Base-by-base conservation (phyloP, 768 basidiomycete species). In the Xanthoconium purpureum region DNA sequence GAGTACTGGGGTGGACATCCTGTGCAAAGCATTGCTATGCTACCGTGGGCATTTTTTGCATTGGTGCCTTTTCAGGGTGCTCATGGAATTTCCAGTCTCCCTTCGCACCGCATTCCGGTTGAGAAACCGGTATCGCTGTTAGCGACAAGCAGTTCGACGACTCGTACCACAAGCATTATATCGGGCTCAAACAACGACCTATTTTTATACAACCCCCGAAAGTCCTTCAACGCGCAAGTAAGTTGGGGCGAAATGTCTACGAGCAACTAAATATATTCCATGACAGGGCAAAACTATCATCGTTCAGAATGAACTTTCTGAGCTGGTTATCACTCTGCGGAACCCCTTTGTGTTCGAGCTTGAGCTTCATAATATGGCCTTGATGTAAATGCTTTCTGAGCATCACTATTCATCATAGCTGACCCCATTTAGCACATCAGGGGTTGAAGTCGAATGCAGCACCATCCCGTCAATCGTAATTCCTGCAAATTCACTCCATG, bases 281-380 rank as follows among this genome's bases (percentile, higher is more conserved):
- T 47, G 15, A 33, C 57, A 87, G 84, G 78, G 75, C 8, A 81
- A 84, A 75, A 75, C 81, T 0, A 65, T 89, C 13, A 80, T 94
- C 14, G 90, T 94, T 1, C 90, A 91, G 68, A 87, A 87, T 61
- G 97, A 98, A 69, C 71, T 74, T 5, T 74, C 94, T 32, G 94
- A 98, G 63, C 81, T 98, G 62, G 79, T 85, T 9, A 76, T 98
- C 44, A 87, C 88, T 20, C 73, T 99, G n/a, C 84, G 85, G 54
- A 99, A 99, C 70, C 92, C 94, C 2, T 96, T 88, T 70, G 82
- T 91, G 5, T 96, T 98, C 70, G 92, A 95, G 58, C 77, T 99
- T 13, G 94, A 98, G 59, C 72, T 98, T 17, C 85, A 91, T 55
- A 85, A 84, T 62, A 69, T 98, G 37, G 82, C 84, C 6, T 74